Evolutionary conservation across 2,329 filamentous ascomycete species (phyloP).

Genomic region (Camillea tinctor): DNA sequence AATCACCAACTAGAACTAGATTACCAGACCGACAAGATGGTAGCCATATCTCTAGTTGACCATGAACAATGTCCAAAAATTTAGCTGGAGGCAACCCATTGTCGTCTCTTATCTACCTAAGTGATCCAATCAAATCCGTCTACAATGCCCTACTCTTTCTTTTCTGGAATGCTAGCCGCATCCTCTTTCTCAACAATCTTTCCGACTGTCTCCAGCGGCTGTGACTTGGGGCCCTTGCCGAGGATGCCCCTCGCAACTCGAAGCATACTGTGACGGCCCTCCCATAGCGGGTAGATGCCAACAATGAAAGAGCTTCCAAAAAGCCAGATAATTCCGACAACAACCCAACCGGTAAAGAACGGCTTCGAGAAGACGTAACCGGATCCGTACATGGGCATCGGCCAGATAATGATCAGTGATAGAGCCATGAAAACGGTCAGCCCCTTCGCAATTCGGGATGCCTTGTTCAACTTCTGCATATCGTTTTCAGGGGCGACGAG

Average conservation of each 20-base stretch:
- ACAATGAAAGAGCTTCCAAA: conserved; percentile 69
- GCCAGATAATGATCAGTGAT: conserved; percentile 37
- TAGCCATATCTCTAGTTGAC: too few relatives aligned
- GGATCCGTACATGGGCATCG: conserved; percentile 30
- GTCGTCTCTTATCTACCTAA: background rate
- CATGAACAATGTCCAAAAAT: background rate
- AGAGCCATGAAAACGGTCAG: conserved; percentile 62
- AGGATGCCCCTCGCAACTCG: conserved; percentile 60
- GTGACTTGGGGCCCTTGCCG: conserved; percentile 23
- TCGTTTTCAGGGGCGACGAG: conserved; percentile 8
- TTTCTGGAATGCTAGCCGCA: conserved; percentile 1
- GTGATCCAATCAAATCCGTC: background rate
- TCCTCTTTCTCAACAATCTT: conserved; percentile 7
- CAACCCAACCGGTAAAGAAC: conserved; percentile 80
- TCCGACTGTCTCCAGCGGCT: conserved; percentile 1
- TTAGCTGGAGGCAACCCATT: background rate
- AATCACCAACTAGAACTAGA: too few relatives aligned
- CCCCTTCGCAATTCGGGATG: conserved; percentile 10
- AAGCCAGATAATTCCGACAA: conserved; percentile 73
- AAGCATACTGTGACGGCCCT: conserved; percentile 66
- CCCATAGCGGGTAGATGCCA: conserved; percentile 75
- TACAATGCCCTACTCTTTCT: conserved; percentile 4
- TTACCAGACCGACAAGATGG: too few relatives aligned
- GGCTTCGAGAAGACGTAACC: conserved; percentile 33
- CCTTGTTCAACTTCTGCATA: conserved; percentile 9